Base-by-base conservation (phyloP, 140 eudicot species). In the Stevia rebaudiana region DNA sequence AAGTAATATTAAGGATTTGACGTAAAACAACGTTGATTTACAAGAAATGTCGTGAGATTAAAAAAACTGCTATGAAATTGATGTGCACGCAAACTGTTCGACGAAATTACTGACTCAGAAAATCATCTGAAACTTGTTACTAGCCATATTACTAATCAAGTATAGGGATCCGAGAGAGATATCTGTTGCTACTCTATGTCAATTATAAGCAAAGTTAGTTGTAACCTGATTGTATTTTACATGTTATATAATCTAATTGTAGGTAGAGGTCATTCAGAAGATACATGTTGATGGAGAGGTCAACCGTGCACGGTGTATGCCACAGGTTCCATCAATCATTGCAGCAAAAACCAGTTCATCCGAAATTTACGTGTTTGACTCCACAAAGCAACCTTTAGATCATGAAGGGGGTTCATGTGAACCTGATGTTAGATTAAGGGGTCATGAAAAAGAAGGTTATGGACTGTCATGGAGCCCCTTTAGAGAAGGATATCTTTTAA, bases 241-340 rank as follows among this genome's bases (percentile, higher is more conserved):
- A 33, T 71, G 55, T 39, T 41, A 15, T 48, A 16, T 51, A 18
- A 16, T 59, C 13, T 28, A n/a, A 12, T 30, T 72, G 56, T 69
- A 92, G 98, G 90, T 92, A 21, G 96, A 92, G 76, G 78, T 92
- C 16, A 74, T 78, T 63, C 88, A 88, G 59, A 81, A 77, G 76
- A 81, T 92, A 53, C 76, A 79, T 65, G 94, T 92, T 55, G 98
- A 92, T 78, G 98, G 98, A 39, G 98, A 92, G 78, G 96, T 92
- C 80, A 92, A 92, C 47, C 76, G 98, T 50, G 96, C 95, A 16
- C 65, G 97, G 12, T 85, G 94, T 65, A 92, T 92, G 96, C 79
- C 72, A 15, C 96, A 92, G 28, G 81, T 75, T 35, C 84, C 86
- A 8, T 79, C 88, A 17, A 21, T 92, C 18, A 69, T 92, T 67